Conservation (phyloP, 805 yeast species). For the Ogataea pilisensis region DNA sequence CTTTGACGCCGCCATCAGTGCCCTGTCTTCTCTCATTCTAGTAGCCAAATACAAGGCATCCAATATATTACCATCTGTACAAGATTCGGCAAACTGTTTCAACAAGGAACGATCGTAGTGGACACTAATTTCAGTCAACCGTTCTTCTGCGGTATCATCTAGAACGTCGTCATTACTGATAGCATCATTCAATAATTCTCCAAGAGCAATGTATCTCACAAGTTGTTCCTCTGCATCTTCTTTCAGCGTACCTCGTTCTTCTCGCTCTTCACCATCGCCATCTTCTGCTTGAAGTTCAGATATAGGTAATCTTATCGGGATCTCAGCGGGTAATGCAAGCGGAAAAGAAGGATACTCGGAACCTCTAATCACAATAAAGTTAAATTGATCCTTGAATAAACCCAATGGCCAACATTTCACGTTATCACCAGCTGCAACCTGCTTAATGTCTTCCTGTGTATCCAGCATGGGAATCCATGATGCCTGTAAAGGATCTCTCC, state of each 20-base stretch:
- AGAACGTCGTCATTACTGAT: constrained; percentile 36
- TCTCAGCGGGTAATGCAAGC: constrained; percentile 75
- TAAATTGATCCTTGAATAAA: constrained; percentile 60
- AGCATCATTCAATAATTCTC: constrained; percentile 59
- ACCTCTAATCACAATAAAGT: constrained; percentile 73
- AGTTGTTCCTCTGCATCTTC: constrained; percentile 58
- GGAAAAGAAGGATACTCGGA: constrained; percentile 76
- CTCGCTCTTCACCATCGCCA: constrained; percentile 37
- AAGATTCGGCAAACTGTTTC: constrained; percentile 68
- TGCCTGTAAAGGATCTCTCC: constrained; percentile 76
- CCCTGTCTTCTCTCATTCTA: constrained; percentile 70
- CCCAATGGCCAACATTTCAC: constrained; percentile 89
- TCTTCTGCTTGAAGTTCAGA: constrained; percentile 40
- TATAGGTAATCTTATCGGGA: constrained; percentile 68
- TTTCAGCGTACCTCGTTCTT: constrained; percentile 24
- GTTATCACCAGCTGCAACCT: constrained; percentile 51
- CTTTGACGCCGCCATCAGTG: constrained; percentile 77
- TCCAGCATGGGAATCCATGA: constrained; percentile 86
- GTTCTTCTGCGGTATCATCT: constrained; percentile 39
- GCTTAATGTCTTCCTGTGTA: constrained; percentile 46
- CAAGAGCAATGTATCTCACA: constrained; percentile 55
- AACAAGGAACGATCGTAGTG: constrained; percentile 74
- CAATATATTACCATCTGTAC: constrained; percentile 57
- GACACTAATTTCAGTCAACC: constrained; percentile 48
- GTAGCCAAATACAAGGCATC: constrained; percentile 69